A percentile compares a stretch with the other conserved stretches of the same genome.
Evolutionary conservation across 2,329 filamentous ascomycete genomes (phyloP).

Genomic region (Fusarium buxicola): DNA sequence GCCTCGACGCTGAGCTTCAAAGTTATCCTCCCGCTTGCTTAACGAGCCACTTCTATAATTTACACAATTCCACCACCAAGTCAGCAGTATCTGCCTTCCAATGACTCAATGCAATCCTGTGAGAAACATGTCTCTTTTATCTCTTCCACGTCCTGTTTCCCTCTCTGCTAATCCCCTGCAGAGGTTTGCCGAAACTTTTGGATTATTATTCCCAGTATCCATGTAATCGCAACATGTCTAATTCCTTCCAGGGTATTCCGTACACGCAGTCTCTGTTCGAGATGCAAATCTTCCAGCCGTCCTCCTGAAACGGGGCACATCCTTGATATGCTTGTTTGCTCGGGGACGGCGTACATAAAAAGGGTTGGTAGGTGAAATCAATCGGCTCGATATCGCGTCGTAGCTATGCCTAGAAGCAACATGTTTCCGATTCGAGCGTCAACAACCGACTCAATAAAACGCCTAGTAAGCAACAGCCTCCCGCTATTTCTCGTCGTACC

Average conservation of each 20-base stretch:
- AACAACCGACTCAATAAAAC: conserved; percentile 41
- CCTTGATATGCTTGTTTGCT: conserved; percentile 6
- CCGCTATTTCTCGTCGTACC: conserved; percentile 45
- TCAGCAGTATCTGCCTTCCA: conserved; percentile 27
- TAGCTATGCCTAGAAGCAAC: conserved; percentile 25
- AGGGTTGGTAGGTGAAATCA: conserved; percentile 26
- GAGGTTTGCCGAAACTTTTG: conserved; percentile 39
- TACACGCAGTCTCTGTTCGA: conserved; percentile 48
- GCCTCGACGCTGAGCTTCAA: conserved; percentile 16
- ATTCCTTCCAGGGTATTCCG: conserved; percentile 45
- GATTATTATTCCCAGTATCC: conserved; percentile 45
- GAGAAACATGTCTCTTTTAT: conserved; percentile 34
- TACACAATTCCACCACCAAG: conserved; percentile 39
- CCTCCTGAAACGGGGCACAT: conserved; percentile 18
- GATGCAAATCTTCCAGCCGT: conserved; percentile 41
- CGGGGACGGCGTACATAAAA: conserved; percentile 24
- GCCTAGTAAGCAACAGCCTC: conserved; percentile 35
- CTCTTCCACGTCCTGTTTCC: conserved; percentile 30
- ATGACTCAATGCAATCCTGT: conserved; percentile 29
- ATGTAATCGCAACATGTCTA: conserved; percentile 47
- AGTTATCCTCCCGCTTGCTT: conserved; percentile 27
- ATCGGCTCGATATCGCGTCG: conserved; percentile 24
- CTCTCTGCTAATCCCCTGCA: conserved; percentile 37
- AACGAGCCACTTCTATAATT: conserved; percentile 43
- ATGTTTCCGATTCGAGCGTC: conserved; percentile 27